phyloP scores from a whole-genome alignment of 139 green algal species.

The Picochlorum sp. region DNA sequence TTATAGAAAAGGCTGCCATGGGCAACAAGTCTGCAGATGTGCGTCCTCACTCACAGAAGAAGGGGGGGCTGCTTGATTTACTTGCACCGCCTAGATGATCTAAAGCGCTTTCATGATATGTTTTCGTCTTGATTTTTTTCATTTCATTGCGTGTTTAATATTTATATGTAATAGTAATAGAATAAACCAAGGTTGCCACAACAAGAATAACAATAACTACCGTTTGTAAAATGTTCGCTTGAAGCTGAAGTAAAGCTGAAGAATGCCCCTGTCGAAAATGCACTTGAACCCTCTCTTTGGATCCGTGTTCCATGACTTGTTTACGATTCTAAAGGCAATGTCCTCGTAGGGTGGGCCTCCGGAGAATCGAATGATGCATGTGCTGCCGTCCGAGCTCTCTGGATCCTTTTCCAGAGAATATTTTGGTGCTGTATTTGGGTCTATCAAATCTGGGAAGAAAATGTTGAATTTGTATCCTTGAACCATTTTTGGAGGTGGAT shows the following conservation, averaged over 20 bases:
- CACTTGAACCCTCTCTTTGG: conserved; percentile 96
- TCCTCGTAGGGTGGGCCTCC: conserved; percentile 96
- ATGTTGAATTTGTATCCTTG: conserved; percentile 99
- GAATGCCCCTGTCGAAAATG: conserved; percentile 90
- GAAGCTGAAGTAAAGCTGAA: conserved; percentile 99
- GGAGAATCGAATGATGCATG: conserved; percentile 85
- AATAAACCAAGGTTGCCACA: not conserved
- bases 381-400: conserved; percentile 53
- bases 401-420: conserved; percentile 66
- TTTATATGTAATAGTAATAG: not conserved
- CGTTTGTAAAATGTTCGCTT: conserved; percentile 71
- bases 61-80: no score
- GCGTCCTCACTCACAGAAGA: no score
- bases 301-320: conserved; percentile 71
- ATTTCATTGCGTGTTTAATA: no score
- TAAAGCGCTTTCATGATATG: no score
- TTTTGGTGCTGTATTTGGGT: conserved; percentile 48
- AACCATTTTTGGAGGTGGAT: conserved; percentile 89
- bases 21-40: not conserved
- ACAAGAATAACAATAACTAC: conserved; percentile 7
- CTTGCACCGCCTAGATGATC: no score
- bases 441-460: conserved; percentile 97
- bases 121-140: no score
- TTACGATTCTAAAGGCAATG: conserved; percentile 82
- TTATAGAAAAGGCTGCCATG: not conserved